Conservation (phyloP, 169 alveolate species). For the Babesia microti region DNA sequence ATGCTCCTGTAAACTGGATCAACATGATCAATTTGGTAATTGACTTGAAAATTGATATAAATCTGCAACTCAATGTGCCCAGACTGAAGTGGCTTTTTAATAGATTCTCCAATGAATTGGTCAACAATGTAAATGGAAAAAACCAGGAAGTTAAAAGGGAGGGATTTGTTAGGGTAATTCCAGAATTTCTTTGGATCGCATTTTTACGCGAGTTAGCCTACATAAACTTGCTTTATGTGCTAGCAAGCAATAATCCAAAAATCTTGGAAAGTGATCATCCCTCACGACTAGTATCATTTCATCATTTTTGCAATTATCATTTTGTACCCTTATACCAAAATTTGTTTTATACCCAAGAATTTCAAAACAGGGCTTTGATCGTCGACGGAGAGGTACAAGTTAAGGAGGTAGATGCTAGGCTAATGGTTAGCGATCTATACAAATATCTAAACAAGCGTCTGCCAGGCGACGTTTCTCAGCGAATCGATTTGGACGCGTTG, state of each 20-base stretch:
- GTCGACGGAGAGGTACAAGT: too few relatives aligned
- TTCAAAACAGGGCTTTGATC: too few relatives aligned
- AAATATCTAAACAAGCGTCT: slow-evolving; percentile 17
- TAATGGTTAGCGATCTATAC: too few relatives aligned
- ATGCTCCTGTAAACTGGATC: slow-evolving; percentile 21
- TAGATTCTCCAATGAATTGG: slow-evolving; percentile 43
- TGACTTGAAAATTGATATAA: slow-evolving; percentile 31
- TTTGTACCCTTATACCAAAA: slow-evolving; percentile 30
- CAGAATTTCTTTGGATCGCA: slow-evolving; percentile 57
- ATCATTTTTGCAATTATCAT: slow-evolving; percentile 53
- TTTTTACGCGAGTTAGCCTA: slow-evolving; percentile 57
- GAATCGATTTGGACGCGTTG: slow-evolving; percentile 12
- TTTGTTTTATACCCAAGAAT: slow-evolving; percentile 11
- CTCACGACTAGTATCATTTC: slow-evolving; percentile 56
- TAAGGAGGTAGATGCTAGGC: too few relatives aligned
- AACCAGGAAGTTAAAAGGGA: slow-evolving; percentile 7
- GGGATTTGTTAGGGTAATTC: slow-evolving; percentile 31
- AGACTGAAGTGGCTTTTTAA: slow-evolving; percentile 50
- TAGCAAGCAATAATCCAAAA: slow-evolving; percentile 41
- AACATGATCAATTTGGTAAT: slow-evolving; percentile 23
- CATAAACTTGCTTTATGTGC: slow-evolving; percentile 53
- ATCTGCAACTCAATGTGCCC: slow-evolving; percentile 27
- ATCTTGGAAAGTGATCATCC: slow-evolving; percentile 49
- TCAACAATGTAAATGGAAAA: slow-evolving; percentile 9
- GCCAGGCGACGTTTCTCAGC: slow-evolving; percentile 28